Evolutionary conservation across 2,329 filamentous ascomycete genomes (phyloP), one percentile per base, ranked within the genome.

Genomic region (Ceratocystis destructans): DNA sequence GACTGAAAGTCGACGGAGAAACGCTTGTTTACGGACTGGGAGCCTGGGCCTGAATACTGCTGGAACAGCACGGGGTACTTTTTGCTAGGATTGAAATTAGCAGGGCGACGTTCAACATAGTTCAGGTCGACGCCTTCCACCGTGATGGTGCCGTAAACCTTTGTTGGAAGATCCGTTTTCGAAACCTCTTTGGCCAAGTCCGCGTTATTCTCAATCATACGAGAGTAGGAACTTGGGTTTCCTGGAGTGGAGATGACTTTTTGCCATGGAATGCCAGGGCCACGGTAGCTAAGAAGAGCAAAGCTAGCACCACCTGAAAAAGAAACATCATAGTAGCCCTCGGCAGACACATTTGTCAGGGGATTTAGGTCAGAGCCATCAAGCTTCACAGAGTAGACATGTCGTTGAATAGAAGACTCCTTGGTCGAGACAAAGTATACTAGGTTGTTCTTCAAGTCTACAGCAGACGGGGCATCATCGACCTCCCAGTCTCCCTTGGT

Each of bases 401-500:
- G 94, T 59, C 94, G 87, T 74, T 97, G 88, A 53, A 90, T 94
- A 5, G 92, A 88, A 3, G 88, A 88, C 71, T 94, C 87, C 73
- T 93, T 91, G 1, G 94, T 94, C 1, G 86, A 87, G 62, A 91
- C 79, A 72, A 96, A 97, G 75, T 99, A 99, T 12, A 96, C 91
- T 7, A 96, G 76, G 71, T 96, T 96, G 70, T 88, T 87, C 70
- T 85, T 82, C 48, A 96, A 76, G 73, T 97, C 93, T 28, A 99
- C 83, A 0, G 89, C 88, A 1, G 90, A 89, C 0, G 93, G 90
- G 0, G 88, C 90, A 64, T 87, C 80, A 3, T 90, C 89, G 0
- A 99, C 93, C 75, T 99, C 95, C 92, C 93, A 99, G 41, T 87
- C 75, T 4, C 94, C 94, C 46, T 88, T 86, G 0, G 94, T 99